Percentiles rank a stretch among this genome's conserved stretches.
Conservation (phyloP, 1,284 basidiomycete species). For the Marasmius tenuissimus region DNA sequence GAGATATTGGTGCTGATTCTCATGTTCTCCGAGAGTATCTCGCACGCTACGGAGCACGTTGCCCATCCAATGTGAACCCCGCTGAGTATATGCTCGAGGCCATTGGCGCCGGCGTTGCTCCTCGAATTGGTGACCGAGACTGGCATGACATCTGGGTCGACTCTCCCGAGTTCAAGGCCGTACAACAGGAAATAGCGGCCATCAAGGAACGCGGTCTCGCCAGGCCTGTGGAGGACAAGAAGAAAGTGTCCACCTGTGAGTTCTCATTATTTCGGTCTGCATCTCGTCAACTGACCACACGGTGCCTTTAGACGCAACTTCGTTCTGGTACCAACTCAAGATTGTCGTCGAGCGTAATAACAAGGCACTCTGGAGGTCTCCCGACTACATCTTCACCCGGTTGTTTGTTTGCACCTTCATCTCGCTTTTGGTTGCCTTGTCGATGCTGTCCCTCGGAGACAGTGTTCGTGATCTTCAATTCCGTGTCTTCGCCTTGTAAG, state of each 20-base stretch:
- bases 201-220: constrained; percentile 46
- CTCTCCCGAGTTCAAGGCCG: constrained; percentile 43
- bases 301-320: constrained; percentile 61
- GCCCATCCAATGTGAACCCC: constrained; percentile 61
- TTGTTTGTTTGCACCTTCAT: constrained; percentile 79
- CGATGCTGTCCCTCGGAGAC: constrained; percentile 74
- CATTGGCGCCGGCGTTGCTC: constrained; percentile 74
- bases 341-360: constrained; percentile 76
- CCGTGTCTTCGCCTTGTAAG: constrained; percentile 77
- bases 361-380: constrained; percentile 78
- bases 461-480: constrained; percentile 79
- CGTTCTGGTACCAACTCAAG: constrained; percentile 78
- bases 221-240: constrained; percentile 33
- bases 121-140: constrained; percentile 64
- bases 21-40: constrained; percentile 68
- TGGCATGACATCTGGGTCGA: constrained; percentile 79
- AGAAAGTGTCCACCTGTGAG: constrained; percentile 47
- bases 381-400: constrained; percentile 82
- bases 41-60: constrained; percentile 60
- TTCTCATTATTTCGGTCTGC: constrained; percentile 19
- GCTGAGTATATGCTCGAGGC: constrained; percentile 69
- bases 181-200: constrained; percentile 39
- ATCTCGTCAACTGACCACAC: background rate
- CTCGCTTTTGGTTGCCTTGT: constrained; percentile 78
- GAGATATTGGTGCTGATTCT: constrained; percentile 73